Evolutionary conservation across 176 grass and related monocot genomes (phyloP), one percentile per base, ranked within the genome.

Genomic region (Hordeum marinum): DNA sequence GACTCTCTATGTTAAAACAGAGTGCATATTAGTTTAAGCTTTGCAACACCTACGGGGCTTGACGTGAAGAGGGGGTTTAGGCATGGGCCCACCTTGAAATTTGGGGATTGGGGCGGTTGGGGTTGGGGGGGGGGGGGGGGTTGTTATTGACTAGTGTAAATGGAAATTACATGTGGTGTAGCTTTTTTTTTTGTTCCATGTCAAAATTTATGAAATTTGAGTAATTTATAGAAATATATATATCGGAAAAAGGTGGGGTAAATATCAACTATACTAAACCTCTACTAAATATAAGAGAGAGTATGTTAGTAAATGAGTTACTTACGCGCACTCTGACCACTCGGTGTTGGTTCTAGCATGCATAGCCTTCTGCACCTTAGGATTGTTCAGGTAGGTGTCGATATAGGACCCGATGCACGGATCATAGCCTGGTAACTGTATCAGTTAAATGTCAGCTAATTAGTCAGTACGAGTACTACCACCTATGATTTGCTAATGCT

Each of bases 371-470:
- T 91, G 84, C 69, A 91, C 92, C 60, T 78, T 31, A 35, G 9
- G 73, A 50, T 52, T 52, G 9, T 91, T 94, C 31, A 94, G 42
- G 87, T 91, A 91, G 7, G 23, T 9, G 0, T 4, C 0, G 32
- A 89, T 37, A 29, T 89, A 89, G 21, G 24, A 1, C 0, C 0
- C 2, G 8, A 74, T 87, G 67, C 86, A 84, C 5, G 91, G 84
- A 62, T 93, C 88, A 31, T 84, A 78, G 37, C 78, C 85, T 50
- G 80, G 60, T 10, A 90, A 41, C 91, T 90, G 76, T 82, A 20
- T 4, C 17, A 45, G 5, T 26, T 36, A 4, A 9, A 58, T n/a
- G n/a, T 13, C 21, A 61, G 54, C 54, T 57, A 57, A n/a, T 68
- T 43, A 45, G 46, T 45, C 15, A 79, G 23, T 11, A 21, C 37